Conservation (phyloP, 2,329 filamentous ascomycete genomes). For the Amesomyces nigricolor region DNA sequence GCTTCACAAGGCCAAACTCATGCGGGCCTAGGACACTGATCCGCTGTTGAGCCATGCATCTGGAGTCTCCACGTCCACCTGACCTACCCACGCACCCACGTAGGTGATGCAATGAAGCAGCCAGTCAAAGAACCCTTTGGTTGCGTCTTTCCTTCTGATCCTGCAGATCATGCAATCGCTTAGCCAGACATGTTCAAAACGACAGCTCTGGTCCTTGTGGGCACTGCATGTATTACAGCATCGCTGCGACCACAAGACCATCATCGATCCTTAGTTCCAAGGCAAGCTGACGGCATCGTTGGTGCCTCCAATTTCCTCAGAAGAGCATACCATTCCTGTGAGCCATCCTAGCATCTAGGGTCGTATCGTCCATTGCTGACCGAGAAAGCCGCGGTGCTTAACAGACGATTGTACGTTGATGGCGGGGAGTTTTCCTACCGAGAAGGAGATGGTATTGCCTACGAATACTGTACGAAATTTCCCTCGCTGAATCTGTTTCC, state of each 20-base stretch:
- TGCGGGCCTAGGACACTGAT: too few relatives aligned
- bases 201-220: not conserved
- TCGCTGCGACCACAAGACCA: not conserved
- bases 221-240: conserved; percentile 1
- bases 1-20: too few relatives aligned
- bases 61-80: too few relatives aligned
- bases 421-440: conserved; percentile 25
- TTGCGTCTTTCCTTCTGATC: too few relatives aligned
- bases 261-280: not conserved
- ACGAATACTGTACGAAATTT: conserved; percentile 21
- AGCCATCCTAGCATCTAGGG: not conserved
- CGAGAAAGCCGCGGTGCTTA: conserved; percentile 21
- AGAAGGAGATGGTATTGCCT: conserved; percentile 11
- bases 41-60: too few relatives aligned
- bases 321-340: conserved; percentile 25
- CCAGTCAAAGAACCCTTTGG: too few relatives aligned
- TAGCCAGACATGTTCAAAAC: not conserved
- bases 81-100: too few relatives aligned
- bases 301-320: conserved; percentile 18
- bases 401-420: conserved; percentile 23
- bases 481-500: too few relatives aligned
- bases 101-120: too few relatives aligned
- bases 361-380: not conserved
- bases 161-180: too few relatives aligned
- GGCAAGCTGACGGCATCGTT: conserved; percentile 17